Evolutionary conservation across 306 rosid genomes (phyloP).

Genomic region (Potentilla sterilis): DNA sequence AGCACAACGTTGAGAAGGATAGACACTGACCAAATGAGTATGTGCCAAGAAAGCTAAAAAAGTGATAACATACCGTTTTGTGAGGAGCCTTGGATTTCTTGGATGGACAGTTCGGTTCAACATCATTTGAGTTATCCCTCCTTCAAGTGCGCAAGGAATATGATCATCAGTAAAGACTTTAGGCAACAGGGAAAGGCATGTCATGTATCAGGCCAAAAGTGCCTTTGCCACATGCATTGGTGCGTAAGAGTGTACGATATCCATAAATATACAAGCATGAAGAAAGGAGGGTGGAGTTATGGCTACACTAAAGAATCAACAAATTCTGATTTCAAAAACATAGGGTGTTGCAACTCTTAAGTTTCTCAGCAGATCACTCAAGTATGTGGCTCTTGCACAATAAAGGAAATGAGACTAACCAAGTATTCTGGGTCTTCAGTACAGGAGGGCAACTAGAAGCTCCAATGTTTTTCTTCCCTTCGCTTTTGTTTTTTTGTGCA

Average conservation of each 20-base stretch:
- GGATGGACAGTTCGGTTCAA: slow-evolving; percentile 21
- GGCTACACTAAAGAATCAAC: neutral
- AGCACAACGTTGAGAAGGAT: neutral
- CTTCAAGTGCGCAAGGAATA: slow-evolving; percentile 18
- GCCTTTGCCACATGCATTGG: neutral
- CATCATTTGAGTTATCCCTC: slow-evolving; percentile 35
- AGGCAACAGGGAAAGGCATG: neutral
- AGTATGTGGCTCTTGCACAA: neutral
- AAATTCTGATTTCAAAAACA: neutral
- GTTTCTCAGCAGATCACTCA: neutral
- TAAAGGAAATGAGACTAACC: slow-evolving; percentile 31
- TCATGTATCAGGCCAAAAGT: neutral
- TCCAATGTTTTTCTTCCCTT: slow-evolving; percentile 28
- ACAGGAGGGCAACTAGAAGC: slow-evolving; percentile 38
- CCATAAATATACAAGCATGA: slow-evolving; percentile 2
- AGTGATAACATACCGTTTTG: slow-evolving; percentile 46
- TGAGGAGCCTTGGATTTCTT: slow-evolving; percentile 42
- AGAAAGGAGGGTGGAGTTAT: neutral
- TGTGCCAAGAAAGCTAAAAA: neutral
- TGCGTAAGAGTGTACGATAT: neutral
- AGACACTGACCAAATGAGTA: neutral
- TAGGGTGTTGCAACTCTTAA: neutral
- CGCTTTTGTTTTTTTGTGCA: slow-evolving; percentile 33
- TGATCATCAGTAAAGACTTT: slow-evolving; percentile 4
- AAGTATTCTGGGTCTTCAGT: slow-evolving; percentile 18